These are phyloP conservation scores for Malassezia slooffiae DNA, from an alignment of 1,284 basidiomycete genomes.

Conservation along the genomic window DNA sequence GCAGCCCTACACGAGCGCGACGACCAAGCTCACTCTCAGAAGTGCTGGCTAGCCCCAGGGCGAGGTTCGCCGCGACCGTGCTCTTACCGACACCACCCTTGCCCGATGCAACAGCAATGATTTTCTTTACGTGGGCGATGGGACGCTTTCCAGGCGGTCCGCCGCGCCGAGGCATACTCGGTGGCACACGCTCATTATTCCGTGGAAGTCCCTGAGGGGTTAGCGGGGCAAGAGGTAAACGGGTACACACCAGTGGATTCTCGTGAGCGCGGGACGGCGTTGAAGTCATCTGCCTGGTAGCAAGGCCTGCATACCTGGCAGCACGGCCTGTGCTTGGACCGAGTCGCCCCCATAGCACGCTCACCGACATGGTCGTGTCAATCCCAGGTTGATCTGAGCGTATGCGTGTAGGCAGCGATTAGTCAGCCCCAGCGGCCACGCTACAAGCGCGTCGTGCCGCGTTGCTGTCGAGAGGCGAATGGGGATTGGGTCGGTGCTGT, in stretches of 20 bases:
- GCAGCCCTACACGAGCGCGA: constrained; percentile 59
- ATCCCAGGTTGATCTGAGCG: no score
- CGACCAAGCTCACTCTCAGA: constrained; percentile 1
- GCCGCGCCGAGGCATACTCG: constrained; percentile 35
- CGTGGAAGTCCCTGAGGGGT: constrained; percentile 27
- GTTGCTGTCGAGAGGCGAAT: no score
- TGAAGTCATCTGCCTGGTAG: neutral
- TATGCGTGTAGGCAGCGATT: no score
- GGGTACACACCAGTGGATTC: constrained; percentile 30
- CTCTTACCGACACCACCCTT: constrained; percentile 97
- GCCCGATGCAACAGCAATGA: constrained; percentile 79
- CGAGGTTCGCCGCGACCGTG: constrained; percentile 76
- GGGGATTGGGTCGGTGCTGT: no score
- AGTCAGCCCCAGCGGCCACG: no score
- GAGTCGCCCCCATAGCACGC: no score
- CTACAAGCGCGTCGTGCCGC: no score
- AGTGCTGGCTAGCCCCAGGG: constrained; percentile 54
- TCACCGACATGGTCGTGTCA: no score
- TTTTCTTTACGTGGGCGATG: constrained; percentile 52
- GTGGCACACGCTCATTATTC: constrained; percentile 31
- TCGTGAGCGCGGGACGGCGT: constrained; percentile 19
- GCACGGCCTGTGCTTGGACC: no score
- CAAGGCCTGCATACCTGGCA: no score
- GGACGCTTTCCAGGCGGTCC: constrained; percentile 50
- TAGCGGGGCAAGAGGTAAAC: neutral